phyloP scores from a whole-genome alignment of 2,329 filamentous ascomycete genomes.

The Penicillium sp. region DNA sequence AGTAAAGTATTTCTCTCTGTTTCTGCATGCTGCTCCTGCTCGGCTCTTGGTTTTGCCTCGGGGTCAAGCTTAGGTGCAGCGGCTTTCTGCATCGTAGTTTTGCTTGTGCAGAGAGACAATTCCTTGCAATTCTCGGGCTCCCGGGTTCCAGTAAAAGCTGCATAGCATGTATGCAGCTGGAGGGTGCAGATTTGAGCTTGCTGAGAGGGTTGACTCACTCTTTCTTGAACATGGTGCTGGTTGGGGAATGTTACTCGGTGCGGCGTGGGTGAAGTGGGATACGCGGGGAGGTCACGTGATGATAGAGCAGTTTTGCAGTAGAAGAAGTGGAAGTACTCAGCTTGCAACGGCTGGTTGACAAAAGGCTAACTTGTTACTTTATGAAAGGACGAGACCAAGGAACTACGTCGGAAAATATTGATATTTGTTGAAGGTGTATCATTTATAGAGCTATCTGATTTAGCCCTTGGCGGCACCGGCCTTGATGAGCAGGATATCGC shows the following conservation, averaged over 20 bases:
- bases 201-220: slow-evolving; percentile 64
- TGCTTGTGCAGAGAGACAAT: no score
- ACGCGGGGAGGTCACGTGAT: slow-evolving; percentile 33
- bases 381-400: no score
- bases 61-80: no score
- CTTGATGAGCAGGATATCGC: slow-evolving; percentile 81
- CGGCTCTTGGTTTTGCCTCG: no score
- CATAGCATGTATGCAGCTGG: no score
- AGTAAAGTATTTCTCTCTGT: no score
- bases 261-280: slow-evolving; percentile 25
- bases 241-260: slow-evolving; percentile 33
- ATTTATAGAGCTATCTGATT: slow-evolving; percentile 24
- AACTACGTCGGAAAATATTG: neutral
- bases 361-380: no score
- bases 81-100: no score
- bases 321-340: neutral
- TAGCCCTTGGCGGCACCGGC: slow-evolving; percentile 55
- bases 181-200: neutral
- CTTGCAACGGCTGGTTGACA: no score
- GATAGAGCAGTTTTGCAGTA: neutral
- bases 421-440: slow-evolving; percentile 12
- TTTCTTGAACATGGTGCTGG: slow-evolving; percentile 81
- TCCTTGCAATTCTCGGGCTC: no score
- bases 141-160: no score
- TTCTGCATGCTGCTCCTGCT: no score